phyloP scores from a whole-genome alignment of 108 stramenopile genomes.

The Cyclotella sp. region DNA sequence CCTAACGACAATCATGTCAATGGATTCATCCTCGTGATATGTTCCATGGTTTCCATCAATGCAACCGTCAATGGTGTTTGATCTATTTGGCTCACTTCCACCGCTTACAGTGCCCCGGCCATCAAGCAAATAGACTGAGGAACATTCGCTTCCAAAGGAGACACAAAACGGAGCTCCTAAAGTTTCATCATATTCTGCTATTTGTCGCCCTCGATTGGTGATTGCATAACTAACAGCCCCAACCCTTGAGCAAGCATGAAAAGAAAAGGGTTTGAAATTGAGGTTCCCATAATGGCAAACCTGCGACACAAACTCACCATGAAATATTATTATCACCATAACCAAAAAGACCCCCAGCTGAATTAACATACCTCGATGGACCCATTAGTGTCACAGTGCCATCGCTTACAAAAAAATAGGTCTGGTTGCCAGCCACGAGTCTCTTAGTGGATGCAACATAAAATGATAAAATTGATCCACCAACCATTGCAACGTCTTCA shows the following conservation, averaged over 20 bases:
- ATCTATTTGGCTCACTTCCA: not conserved
- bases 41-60: conserved; percentile 10
- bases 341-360: conserved; percentile 8
- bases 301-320: not conserved
- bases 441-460: conserved; percentile 1
- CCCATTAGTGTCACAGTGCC: conserved; percentile 1
- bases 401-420: not conserved
- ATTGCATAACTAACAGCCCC: not conserved
- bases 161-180: conserved; percentile 11
- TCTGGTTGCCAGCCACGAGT: not conserved
- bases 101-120: not conserved
- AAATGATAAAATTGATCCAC: not conserved
- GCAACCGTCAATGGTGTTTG: conserved; percentile 25
- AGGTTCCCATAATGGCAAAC: not conserved
- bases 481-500: not conserved
- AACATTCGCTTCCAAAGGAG: conserved; percentile 10
- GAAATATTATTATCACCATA: not conserved
- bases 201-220: not conserved
- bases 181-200: not conserved
- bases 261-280: not conserved
- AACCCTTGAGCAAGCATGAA: not conserved
- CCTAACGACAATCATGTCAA: conserved; percentile 20
- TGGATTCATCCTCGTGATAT: conserved; percentile 16
- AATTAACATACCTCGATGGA: not conserved
- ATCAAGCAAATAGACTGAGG: not conserved